phyloP scores from a whole-genome alignment of 1,284 basidiomycete genomes.

The Naganishia sp. region DNA sequence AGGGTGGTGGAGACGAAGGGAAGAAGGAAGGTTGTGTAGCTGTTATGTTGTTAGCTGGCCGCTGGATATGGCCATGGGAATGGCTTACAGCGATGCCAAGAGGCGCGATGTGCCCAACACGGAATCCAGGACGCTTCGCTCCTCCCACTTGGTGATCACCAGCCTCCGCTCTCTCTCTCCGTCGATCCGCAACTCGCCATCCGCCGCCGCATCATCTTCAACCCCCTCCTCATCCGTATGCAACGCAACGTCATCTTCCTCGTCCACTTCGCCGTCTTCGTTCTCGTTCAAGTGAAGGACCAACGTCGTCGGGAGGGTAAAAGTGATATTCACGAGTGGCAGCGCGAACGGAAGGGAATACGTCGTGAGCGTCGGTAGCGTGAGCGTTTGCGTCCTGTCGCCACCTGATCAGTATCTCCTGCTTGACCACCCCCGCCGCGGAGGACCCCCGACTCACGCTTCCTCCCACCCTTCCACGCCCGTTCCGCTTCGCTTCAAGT shows the following conservation, averaged over 20 bases:
- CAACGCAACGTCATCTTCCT: constrained; percentile 20
- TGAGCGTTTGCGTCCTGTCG: constrained; percentile 23
- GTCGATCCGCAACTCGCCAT: constrained; percentile 12
- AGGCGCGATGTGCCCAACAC: constrained; percentile 4
- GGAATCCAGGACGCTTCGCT: constrained; percentile 28
- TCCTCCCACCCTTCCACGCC: constrained; percentile 31
- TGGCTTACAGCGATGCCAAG: not conserved
- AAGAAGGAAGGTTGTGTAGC: constrained; percentile 21
- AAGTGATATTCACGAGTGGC: constrained; percentile 27
- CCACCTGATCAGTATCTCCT: too few relatives aligned
- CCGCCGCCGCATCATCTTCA: not conserved
- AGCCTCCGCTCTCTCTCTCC: constrained; percentile 22
- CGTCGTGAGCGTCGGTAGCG: constrained; percentile 29
- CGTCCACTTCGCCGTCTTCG: constrained; percentile 31
- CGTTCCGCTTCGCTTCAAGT: constrained; percentile 11
- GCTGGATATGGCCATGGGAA: not conserved
- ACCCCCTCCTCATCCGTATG: constrained; percentile 14
- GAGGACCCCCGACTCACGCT: constrained; percentile 5
- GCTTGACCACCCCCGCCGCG: too few relatives aligned
- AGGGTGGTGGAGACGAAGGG: constrained; percentile 25
- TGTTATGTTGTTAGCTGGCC: not conserved
- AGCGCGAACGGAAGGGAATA: constrained; percentile 28
- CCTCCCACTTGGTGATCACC: constrained; percentile 33
- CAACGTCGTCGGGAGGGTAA: constrained; percentile 28
- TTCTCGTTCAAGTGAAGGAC: constrained; percentile 31